phyloP scores from a whole-genome alignment of 306 rosid genomes.

The Begonia peltatifolia region DNA sequence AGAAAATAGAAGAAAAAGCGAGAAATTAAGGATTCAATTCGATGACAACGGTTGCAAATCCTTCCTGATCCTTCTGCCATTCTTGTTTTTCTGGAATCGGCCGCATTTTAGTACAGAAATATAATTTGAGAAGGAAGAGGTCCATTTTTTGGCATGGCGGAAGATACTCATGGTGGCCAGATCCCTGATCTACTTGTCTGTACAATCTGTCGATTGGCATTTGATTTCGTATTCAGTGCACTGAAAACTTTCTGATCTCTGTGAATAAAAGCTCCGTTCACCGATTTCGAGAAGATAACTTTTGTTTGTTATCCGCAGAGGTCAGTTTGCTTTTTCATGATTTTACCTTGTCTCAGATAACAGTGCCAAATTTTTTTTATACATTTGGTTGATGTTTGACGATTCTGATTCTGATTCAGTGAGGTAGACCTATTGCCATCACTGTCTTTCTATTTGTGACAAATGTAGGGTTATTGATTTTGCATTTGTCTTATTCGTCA shows the following conservation, averaged over 20 bases:
- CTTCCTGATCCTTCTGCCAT: background rate
- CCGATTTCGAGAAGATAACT: slow-evolving; percentile 31
- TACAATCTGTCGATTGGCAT: background rate
- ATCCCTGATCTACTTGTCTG: slow-evolving; percentile 10
- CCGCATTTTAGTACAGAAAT: too few relatives aligned
- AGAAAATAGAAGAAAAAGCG: too few relatives aligned
- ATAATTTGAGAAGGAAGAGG: too few relatives aligned
- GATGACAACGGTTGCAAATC: too few relatives aligned
- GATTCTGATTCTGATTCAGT: slow-evolving; percentile 7
- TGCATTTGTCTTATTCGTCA: slow-evolving; percentile 7
- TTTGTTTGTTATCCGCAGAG: slow-evolving; percentile 10
- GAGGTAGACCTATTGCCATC: background rate
- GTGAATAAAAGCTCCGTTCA: slow-evolving; percentile 12
- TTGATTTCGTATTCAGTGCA: slow-evolving; percentile 33
- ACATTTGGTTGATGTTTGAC: slow-evolving; percentile 9
- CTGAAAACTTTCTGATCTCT: slow-evolving; percentile 12
- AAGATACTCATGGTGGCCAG: slow-evolving; percentile 2
- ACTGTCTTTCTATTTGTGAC: slow-evolving; percentile 1
- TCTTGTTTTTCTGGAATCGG: background rate
- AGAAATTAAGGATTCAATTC: too few relatives aligned
- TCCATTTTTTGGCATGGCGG: background rate
- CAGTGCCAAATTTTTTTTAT: background rate
- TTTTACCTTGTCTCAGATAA: background rate
- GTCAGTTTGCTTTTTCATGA: slow-evolving; percentile 1
- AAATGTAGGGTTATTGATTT: slow-evolving; percentile 9